A percentile compares a stretch with the other conserved stretches of the same genome.
Conservation (phyloP, 352 stramenopile genomes). For the Hyaloperonospora arabidopsidis region DNA sequence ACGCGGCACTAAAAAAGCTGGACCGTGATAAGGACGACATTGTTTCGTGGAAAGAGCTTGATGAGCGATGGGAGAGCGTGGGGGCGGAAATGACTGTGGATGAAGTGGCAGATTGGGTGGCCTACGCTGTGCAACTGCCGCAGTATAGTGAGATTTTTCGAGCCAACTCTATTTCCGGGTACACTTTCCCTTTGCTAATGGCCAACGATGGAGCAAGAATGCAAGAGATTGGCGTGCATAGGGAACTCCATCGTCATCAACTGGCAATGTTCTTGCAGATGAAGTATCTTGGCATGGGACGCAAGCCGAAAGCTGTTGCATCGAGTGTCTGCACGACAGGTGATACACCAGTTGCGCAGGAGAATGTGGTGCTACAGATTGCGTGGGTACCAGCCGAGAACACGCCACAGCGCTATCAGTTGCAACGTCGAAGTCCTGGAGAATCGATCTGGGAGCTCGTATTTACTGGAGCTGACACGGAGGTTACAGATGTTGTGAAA, state of each 20-base stretch:
- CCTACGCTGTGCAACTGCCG: slow-evolving; percentile 69
- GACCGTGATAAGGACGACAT: slow-evolving; percentile 72
- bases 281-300: slow-evolving; percentile 75
- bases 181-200: slow-evolving; percentile 84
- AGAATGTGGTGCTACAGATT: slow-evolving; percentile 45
- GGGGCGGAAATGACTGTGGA: slow-evolving; percentile 81
- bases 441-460: slow-evolving; percentile 50
- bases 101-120: slow-evolving; percentile 77
- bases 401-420: slow-evolving; percentile 52
- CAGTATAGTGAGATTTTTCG: slow-evolving; percentile 78
- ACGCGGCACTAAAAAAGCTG: slow-evolving; percentile 63
- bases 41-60: slow-evolving; percentile 76
- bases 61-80: slow-evolving; percentile 70
- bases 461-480: slow-evolving; percentile 53
- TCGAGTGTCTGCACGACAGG: slow-evolving; percentile 35
- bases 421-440: slow-evolving; percentile 59
- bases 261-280: slow-evolving; percentile 77
- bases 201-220: slow-evolving; percentile 66
- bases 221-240: slow-evolving; percentile 63
- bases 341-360: slow-evolving; percentile 12
- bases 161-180: slow-evolving; percentile 73
- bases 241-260: slow-evolving; percentile 67
- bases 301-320: slow-evolving; percentile 41
- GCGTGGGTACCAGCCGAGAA: slow-evolving; percentile 46
- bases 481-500: slow-evolving; percentile 63